These are phyloP conservation scores for Nepenthes mirabilis DNA, from an alignment of 148 eudicot genomes.

Conservation along the genomic window DNA sequence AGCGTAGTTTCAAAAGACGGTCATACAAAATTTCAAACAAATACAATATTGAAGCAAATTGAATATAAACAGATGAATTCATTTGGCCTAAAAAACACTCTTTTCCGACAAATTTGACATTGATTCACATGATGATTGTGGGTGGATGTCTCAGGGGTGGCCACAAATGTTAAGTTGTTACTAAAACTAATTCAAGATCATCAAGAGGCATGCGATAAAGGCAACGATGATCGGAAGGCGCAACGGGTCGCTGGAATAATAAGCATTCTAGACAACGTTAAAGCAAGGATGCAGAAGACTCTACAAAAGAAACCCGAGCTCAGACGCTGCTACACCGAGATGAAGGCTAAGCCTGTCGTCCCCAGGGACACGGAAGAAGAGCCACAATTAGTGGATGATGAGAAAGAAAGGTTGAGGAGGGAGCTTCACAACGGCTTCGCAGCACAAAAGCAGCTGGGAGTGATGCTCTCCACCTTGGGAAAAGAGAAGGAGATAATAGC, in stretches of 20 bases:
- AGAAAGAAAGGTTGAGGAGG: slow-evolving; percentile 34
- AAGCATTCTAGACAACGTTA: slow-evolving; percentile 63
- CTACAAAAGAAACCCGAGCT: slow-evolving; percentile 34
- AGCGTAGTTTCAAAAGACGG: no score
- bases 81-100: no score
- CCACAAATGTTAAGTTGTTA: slow-evolving; percentile 60
- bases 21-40: no score
- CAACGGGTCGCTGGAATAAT: slow-evolving; percentile 79
- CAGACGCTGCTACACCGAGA: slow-evolving; percentile 42
- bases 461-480: slow-evolving; percentile 78
- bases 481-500: slow-evolving; percentile 79
- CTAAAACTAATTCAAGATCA: slow-evolving; percentile 79
- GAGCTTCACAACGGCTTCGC: slow-evolving; percentile 43
- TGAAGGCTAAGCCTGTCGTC: slow-evolving; percentile 8
- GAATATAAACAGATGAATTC: no score
- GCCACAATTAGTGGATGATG: slow-evolving; percentile 23
- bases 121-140: no score
- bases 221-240: slow-evolving; percentile 41
- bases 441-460: slow-evolving; percentile 64
- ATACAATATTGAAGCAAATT: no score
- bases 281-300: slow-evolving; percentile 48
- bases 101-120: no score
- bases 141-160: slow-evolving; percentile 35
- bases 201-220: slow-evolving; percentile 41
- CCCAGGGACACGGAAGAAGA: slow-evolving; percentile 15